Percentiles rank a stretch among this genome's conserved stretches.
phyloP scores from a whole-genome alignment of 2,329 filamentous ascomycete species.

The Penicillium hesseltinei region DNA sequence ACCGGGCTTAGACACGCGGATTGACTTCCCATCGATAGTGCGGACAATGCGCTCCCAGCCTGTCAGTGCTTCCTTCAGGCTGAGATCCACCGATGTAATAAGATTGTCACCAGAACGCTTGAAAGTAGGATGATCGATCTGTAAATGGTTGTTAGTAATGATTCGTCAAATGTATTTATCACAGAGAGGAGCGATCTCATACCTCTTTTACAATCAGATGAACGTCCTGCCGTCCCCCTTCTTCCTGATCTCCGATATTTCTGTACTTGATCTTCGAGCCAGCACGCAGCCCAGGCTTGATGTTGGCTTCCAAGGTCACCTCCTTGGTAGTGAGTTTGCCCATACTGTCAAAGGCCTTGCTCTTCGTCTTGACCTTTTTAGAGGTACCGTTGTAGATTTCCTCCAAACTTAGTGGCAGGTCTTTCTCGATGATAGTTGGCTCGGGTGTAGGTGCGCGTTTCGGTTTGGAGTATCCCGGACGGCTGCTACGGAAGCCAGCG shows the following conservation, averaged over 20 bases:
- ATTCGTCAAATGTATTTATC: neutral
- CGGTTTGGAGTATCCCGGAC: slow-evolving; percentile 26
- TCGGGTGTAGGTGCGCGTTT: slow-evolving; percentile 64
- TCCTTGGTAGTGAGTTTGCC: slow-evolving; percentile 86
- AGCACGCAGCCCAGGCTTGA: slow-evolving; percentile 93
- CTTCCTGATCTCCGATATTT: slow-evolving; percentile 95
- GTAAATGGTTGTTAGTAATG: slow-evolving; percentile 43
- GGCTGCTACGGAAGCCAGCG: slow-evolving; percentile 33
- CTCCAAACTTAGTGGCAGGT: slow-evolving; percentile 76
- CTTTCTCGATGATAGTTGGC: slow-evolving; percentile 84
- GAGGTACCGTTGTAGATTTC: slow-evolving; percentile 82
- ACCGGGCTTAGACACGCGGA: slow-evolving; percentile 74
- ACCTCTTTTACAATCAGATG: slow-evolving; percentile 95
- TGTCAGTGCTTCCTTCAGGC: slow-evolving; percentile 89
- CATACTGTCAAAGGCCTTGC: slow-evolving; percentile 83
- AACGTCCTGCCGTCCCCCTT: slow-evolving; percentile 91
- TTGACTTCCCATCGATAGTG: slow-evolving; percentile 87
- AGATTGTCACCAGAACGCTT: slow-evolving; percentile 87
- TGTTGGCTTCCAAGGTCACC: slow-evolving; percentile 87
- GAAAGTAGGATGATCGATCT: slow-evolving; percentile 86
- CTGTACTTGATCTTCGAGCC: slow-evolving; percentile 98
- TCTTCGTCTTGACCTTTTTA: slow-evolving; percentile 98
- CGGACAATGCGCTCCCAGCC: slow-evolving; percentile 90
- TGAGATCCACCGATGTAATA: slow-evolving; percentile 72
- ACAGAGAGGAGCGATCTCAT: slow-evolving; percentile 39